Evolutionary conservation across 371 early-diverging fungal species (phyloP), one percentile per base, ranked within the genome.

Genomic region (Mucor lusitanicus): DNA sequence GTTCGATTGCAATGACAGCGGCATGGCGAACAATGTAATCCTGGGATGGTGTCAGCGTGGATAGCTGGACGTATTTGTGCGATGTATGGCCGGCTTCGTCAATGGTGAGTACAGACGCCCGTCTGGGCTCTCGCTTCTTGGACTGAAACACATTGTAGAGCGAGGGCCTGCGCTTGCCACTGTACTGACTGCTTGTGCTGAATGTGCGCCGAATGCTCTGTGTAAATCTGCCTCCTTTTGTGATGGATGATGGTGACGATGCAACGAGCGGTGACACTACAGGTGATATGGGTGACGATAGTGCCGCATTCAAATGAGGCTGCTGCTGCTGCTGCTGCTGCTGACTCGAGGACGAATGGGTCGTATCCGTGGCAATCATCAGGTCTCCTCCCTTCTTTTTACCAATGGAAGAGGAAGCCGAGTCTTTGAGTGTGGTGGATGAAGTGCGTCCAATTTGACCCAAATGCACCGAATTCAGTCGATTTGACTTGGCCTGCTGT

Each of bases 11-110:
- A 37, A 90, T 73, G 0, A 91, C 90, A 0, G 95, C 94, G 32
- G 91, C 78, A 68, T 94, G 93, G 44, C 90, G 87, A 37, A 94
- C 90, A 48, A 89, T 87, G 66, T 93, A 88, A 58, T 86, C 82
- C 40, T 72, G 73, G 12, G 59, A 65, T 2, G 35, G n/a, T 3
- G 67, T 61, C 21, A 72, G 33, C 8, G 64, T 63, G 32, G 70
- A n/a, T 21, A 69, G 9, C 3, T 67, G 40, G 6, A 50, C 35
- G 12, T 42, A 48, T 39, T 60, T 55, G 8, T 39, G 23, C 21
- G 30, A 35, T 6, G 65, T 59, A 23, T 15, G 59, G 12, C 46
- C 56, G 15, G 60, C 7, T 3, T 35, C 59, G 40, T 65, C 35
- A 19, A 57, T 23, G 0, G 62, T 70, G 13, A 70, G 57, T 15